phyloP scores from a whole-genome alignment of 495 filamentous ascomycete species.

The Penicillium steckii region DNA sequence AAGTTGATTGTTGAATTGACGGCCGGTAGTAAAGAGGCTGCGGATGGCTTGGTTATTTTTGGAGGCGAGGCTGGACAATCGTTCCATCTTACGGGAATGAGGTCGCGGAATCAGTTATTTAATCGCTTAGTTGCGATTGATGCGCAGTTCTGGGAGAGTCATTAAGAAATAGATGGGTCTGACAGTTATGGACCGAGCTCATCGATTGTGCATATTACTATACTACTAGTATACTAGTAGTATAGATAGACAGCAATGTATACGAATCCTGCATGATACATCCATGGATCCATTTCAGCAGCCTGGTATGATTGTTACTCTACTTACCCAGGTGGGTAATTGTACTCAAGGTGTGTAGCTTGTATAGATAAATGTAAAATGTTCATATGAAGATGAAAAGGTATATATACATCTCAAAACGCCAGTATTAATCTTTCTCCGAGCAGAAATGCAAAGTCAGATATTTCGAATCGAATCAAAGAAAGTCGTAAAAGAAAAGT shows the following conservation, averaged over 20 bases:
- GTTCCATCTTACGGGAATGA: conserved; percentile 69
- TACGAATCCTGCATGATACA: too few species aligned
- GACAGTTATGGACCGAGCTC: neutral
- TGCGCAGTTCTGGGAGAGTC: conserved; percentile 84
- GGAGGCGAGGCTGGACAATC: conserved; percentile 49
- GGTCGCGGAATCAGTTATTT: conserved; percentile 76
- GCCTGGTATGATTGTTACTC: too few species aligned
- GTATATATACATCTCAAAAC: conserved; percentile 8
- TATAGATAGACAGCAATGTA: neutral
- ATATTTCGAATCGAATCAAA: neutral
- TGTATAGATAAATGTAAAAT: neutral
- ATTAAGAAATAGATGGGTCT: conserved; percentile 43
- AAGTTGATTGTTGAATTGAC: conserved; percentile 85
- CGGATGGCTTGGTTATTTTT: conserved; percentile 72
- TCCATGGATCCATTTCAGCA: too few species aligned
- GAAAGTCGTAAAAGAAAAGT: conserved; percentile 19
- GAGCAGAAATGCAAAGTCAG: neutral
- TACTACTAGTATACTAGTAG: neutral
- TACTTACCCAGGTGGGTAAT: too few species aligned
- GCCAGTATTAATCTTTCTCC: conserved; percentile 5
- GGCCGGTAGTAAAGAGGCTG: conserved; percentile 65
- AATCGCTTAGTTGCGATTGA: conserved; percentile 82
- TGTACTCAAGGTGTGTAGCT: too few species aligned
- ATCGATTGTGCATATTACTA: neutral
- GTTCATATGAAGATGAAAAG: neutral